Conservation (phyloP, 345 rosid species). For the Pelargonium nanum region DNA sequence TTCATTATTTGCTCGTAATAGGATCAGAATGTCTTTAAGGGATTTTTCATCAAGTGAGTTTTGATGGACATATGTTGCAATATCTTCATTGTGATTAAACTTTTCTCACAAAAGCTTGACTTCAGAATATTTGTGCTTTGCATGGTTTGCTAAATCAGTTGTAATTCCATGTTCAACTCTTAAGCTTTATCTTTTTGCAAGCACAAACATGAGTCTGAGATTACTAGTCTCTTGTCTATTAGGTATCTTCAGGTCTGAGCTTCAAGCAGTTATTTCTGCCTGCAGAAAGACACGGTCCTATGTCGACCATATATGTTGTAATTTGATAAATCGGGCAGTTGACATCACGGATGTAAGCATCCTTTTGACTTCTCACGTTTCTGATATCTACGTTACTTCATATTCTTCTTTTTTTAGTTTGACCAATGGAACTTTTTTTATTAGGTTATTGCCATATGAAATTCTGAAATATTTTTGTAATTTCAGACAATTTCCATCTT, state of each 20-base stretch:
- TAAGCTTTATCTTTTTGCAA: no score
- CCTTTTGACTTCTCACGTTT: constrained; percentile 3
- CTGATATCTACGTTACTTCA: no score
- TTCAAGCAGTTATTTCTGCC: constrained; percentile 52
- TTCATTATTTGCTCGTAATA: constrained; percentile 62
- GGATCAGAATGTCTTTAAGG: constrained; percentile 65
- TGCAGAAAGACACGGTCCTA: constrained; percentile 58
- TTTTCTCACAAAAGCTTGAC: no score
- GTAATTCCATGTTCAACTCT: no score
- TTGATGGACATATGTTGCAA: neutral
- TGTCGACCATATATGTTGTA: constrained; percentile 45
- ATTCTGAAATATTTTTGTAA: no score
- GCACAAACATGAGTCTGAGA: neutral
- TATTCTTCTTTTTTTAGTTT: constrained; percentile 1
- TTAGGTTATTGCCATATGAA: no score
- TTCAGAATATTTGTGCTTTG: neutral
- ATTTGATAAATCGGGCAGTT: constrained; percentile 44
- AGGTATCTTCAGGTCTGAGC: constrained; percentile 58
- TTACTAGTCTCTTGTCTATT: constrained; percentile 14
- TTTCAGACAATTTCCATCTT: neutral
- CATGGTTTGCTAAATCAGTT: no score
- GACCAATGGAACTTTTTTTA: no score
- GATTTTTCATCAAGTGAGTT: constrained; percentile 52
- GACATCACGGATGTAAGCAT: constrained; percentile 52
- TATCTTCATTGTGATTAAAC: no score